Evolutionary conservation across 2,329 filamentous ascomycete genomes (phyloP).

Genomic region (Phyllosticta capitalensis): DNA sequence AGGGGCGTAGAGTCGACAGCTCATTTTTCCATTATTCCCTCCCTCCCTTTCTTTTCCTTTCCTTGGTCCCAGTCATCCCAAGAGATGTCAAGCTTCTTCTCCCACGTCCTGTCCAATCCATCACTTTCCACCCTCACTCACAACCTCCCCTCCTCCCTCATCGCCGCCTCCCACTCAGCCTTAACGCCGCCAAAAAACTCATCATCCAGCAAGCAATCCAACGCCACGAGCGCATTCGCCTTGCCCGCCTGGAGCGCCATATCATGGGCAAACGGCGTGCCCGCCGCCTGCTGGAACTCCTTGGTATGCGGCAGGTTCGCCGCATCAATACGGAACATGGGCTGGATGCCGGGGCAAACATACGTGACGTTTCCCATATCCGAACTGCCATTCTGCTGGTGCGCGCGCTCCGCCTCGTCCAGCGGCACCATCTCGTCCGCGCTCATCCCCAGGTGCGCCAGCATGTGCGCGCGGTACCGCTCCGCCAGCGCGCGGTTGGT

Average conservation of each 20-base stretch:
- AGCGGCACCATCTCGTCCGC: constrained; percentile 4
- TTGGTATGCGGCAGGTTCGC: constrained; percentile 13
- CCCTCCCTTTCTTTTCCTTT: neutral
- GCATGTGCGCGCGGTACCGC: constrained; percentile 1
- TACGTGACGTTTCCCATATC: constrained; percentile 17
- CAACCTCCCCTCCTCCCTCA: neutral
- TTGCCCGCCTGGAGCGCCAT: constrained; percentile 14
- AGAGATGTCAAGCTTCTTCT: too few species aligned
- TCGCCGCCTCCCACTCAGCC: constrained; percentile 11
- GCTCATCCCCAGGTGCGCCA: neutral
- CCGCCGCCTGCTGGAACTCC: constrained; percentile 14
- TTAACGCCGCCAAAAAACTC: constrained; percentile 9
- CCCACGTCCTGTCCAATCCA: too few species aligned
- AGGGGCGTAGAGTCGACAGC: neutral
- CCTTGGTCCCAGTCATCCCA: too few species aligned
- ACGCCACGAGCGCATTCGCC: constrained; percentile 11
- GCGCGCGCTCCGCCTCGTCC: neutral
- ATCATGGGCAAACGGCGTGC: constrained; percentile 12
- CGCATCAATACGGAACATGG: constrained; percentile 15
- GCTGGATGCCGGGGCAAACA: constrained; percentile 14
- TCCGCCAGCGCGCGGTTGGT: constrained; percentile 2
- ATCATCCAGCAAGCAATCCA: constrained; percentile 11
- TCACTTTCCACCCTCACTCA: neutral
- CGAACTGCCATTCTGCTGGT: constrained; percentile 12
- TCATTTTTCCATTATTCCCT: neutral